Conservation (phyloP, 108 stramenopile genomes). For the Cylindrotheca fusiformis region DNA sequence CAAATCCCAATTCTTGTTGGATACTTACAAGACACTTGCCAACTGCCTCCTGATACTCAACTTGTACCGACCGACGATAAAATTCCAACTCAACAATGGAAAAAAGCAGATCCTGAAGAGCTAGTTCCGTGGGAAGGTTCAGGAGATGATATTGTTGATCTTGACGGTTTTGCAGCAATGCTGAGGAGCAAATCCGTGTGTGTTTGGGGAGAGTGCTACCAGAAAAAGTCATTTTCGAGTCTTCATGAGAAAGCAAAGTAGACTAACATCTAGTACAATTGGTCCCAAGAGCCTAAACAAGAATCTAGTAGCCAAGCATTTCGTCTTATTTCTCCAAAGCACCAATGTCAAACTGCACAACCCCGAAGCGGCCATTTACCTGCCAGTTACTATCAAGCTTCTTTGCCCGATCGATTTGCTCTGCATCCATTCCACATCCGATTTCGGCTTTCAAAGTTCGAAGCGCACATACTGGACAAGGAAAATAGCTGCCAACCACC, state of each 20-base stretch:
- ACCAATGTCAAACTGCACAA: slow-evolving; percentile 77
- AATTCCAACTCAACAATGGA: slow-evolving; percentile 65
- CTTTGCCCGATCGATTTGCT: slow-evolving; percentile 66
- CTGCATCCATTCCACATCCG: slow-evolving; percentile 85
- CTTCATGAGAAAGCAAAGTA: too few species aligned
- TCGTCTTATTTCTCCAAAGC: slow-evolving; percentile 5
- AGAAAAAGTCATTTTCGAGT: too few species aligned
- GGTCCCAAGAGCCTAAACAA: too few species aligned
- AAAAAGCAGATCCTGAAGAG: slow-evolving; percentile 56
- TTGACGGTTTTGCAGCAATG: slow-evolving; percentile 49
- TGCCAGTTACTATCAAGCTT: slow-evolving; percentile 75
- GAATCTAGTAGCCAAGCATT: too few species aligned
- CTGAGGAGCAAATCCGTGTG: slow-evolving; percentile 72
- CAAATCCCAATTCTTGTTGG: slow-evolving; percentile 56
- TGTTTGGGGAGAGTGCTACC: slow-evolving; percentile 87
- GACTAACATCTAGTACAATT: too few species aligned
- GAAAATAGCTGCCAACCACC: slow-evolving; percentile 90
- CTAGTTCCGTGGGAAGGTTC: slow-evolving; percentile 45
- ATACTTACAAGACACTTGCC: slow-evolving; percentile 75
- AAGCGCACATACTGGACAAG: slow-evolving; percentile 87
- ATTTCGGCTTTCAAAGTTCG: slow-evolving; percentile 94
- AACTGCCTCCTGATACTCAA: slow-evolving; percentile 76
- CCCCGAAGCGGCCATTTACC: slow-evolving; percentile 87
- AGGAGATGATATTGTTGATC: slow-evolving; percentile 32
- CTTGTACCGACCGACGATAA: slow-evolving; percentile 60